Evolutionary conservation across 1,284 basidiomycete genomes (phyloP).

Genomic region (Cryptococcus jaspeensis): DNA sequence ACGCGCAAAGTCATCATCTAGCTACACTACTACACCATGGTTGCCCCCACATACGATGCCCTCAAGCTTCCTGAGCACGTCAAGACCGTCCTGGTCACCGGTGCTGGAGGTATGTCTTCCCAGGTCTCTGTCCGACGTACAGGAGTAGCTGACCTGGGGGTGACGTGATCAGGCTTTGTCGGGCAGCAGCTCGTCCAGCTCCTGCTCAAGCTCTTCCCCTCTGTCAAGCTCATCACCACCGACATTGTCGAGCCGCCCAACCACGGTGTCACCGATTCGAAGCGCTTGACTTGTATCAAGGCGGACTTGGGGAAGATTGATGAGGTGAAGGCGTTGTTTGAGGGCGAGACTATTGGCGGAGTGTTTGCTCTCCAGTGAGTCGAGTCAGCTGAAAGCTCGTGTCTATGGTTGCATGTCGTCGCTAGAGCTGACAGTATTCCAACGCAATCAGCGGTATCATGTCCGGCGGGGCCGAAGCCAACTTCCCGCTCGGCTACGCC

Average conservation of each 20-base stretch:
- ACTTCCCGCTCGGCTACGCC: constrained; percentile 61
- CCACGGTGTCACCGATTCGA: constrained; percentile 49
- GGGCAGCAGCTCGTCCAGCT: constrained; percentile 49
- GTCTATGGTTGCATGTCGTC: background rate
- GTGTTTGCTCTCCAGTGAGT: constrained; percentile 50
- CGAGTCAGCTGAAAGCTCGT: too few species aligned
- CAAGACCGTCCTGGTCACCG: constrained; percentile 59
- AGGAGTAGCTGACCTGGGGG: background rate
- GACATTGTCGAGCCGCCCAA: constrained; percentile 59
- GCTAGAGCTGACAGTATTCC: too few species aligned
- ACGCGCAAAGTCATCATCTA: too few species aligned
- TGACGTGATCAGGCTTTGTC: constrained; percentile 42
- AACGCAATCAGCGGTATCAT: constrained; percentile 57
- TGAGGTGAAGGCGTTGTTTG: constrained; percentile 53
- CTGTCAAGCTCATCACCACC: constrained; percentile 58
- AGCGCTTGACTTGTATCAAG: constrained; percentile 51
- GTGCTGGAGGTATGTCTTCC: constrained; percentile 55
- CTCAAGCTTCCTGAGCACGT: constrained; percentile 48
- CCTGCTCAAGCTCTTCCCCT: constrained; percentile 54
- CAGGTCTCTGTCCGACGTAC: background rate
- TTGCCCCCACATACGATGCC: constrained; percentile 41
- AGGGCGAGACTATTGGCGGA: constrained; percentile 45
- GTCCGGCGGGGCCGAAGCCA: constrained; percentile 66
- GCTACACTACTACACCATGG: constrained; percentile 19
- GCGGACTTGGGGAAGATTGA: constrained; percentile 57